Percentiles rank a stretch among this genome's conserved stretches.
phyloP scores from a whole-genome alignment of 306 rosid species.

The Trifolium repens region DNA sequence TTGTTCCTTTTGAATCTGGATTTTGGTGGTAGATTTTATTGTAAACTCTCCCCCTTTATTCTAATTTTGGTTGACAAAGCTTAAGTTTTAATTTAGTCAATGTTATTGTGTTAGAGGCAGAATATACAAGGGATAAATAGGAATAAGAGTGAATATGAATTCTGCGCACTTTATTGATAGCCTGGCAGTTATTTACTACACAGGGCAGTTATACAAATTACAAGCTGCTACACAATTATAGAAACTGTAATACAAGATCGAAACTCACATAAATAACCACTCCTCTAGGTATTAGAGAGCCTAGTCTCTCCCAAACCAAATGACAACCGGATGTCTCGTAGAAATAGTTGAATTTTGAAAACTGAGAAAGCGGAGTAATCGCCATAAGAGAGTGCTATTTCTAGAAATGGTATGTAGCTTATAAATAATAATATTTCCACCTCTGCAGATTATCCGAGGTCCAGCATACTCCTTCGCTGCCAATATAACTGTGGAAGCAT shows the following conservation, averaged over 20 bases:
- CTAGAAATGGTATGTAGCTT: neutral
- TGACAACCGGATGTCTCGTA: neutral
- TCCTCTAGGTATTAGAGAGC: too few species aligned
- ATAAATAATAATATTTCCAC: neutral
- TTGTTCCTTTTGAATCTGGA: constrained; percentile 5
- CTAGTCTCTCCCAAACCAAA: too few species aligned
- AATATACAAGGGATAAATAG: too few species aligned
- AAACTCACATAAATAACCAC: too few species aligned
- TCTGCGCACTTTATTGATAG: too few species aligned
- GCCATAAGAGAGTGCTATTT: neutral
- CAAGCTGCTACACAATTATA: too few species aligned
- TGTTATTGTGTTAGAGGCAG: neutral
- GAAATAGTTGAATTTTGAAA: neutral
- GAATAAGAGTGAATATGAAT: too few species aligned
- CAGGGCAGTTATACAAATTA: too few species aligned
- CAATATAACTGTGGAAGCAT: constrained; percentile 87
- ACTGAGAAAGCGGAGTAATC: neutral
- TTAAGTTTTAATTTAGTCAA: too few species aligned
- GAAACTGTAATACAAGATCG: too few species aligned
- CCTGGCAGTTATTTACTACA: too few species aligned
- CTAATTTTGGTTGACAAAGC: too few species aligned
- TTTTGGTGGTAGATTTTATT: neutral
- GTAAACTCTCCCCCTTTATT: neutral
- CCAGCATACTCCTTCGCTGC: constrained; percentile 70
- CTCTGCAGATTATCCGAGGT: constrained; percentile 73